These are phyloP conservation scores for Osmanthus fragrans DNA, from an alignment of 257 asterid species.

Conservation along the genomic window DNA sequence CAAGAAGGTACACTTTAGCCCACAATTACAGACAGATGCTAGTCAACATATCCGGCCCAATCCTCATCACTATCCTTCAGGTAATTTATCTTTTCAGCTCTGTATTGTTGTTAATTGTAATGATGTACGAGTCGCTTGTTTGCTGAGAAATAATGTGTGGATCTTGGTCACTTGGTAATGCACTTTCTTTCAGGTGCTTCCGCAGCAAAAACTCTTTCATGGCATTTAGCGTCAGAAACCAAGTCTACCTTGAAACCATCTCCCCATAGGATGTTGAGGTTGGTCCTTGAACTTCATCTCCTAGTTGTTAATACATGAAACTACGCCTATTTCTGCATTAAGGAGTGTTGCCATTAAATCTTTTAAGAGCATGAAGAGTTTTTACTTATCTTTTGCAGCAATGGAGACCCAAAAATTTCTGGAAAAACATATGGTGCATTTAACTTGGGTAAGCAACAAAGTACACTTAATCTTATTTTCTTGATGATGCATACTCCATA, in stretches of 20 bases:
- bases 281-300: constrained; percentile 29
- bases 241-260: constrained; percentile 80
- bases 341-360: constrained; percentile 16
- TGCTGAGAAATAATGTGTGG: background rate
- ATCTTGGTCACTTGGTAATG: background rate
- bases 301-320: constrained; percentile 4
- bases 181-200: constrained; percentile 54
- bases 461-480: constrained; percentile 2
- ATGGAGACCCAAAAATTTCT: constrained; percentile 50
- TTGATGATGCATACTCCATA: constrained; percentile 8
- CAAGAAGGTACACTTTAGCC: constrained; percentile 92
- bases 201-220: constrained; percentile 81
- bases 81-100: constrained; percentile 35
- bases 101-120: constrained; percentile 15
- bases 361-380: constrained; percentile 16
- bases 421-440: constrained; percentile 43
- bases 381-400: constrained; percentile 49
- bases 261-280: constrained; percentile 63
- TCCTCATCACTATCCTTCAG: constrained; percentile 66
- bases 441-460: constrained; percentile 48
- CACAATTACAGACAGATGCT: constrained; percentile 57
- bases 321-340: constrained; percentile 5
- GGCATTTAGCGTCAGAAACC: constrained; percentile 98
- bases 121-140: background rate
- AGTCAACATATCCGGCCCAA: constrained; percentile 55